Percentiles rank a stretch among this genome's conserved stretches.
These are phyloP conservation scores for Ganoderma lingzhi DNA, from an alignment of 1,284 basidiomycete genomes.

Conservation along the genomic window DNA sequence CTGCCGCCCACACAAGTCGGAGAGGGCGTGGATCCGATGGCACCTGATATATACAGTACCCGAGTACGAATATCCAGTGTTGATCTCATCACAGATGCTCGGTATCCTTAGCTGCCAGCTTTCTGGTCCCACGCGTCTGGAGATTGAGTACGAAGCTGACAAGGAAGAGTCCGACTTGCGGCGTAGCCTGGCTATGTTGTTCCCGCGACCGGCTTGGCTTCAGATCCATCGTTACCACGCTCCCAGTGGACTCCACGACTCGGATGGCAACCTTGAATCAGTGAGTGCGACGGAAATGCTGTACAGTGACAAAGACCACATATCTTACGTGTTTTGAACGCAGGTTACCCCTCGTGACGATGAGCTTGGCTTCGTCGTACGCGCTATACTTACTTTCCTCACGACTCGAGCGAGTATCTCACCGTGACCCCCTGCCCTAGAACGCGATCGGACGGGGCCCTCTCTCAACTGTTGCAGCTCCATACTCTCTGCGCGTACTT, in stretches of 20 bases:
- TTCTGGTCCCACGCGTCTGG: background rate
- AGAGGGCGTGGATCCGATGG: background rate
- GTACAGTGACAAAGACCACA: too few species aligned
- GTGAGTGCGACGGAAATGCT: too few species aligned
- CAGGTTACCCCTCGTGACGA: background rate
- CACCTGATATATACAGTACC: background rate
- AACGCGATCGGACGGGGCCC: background rate
- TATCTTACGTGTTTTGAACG: background rate
- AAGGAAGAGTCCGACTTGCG: background rate
- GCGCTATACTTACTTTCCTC: background rate
- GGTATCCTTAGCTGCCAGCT: background rate
- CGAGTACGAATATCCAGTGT: background rate
- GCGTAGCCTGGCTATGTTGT: background rate
- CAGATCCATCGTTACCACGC: background rate
- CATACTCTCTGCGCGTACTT: background rate
- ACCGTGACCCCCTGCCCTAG: background rate
- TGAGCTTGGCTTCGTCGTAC: background rate
- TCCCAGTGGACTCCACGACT: too few species aligned
- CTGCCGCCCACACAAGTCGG: background rate
- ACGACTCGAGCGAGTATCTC: background rate
- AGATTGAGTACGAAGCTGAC: background rate
- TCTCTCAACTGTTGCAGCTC: background rate
- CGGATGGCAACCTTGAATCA: too few species aligned
- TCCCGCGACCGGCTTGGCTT: background rate
- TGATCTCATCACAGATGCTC: background rate